Evolutionary conservation across 306 rosid genomes (phyloP).

Genomic region (Purshia tridentata): DNA sequence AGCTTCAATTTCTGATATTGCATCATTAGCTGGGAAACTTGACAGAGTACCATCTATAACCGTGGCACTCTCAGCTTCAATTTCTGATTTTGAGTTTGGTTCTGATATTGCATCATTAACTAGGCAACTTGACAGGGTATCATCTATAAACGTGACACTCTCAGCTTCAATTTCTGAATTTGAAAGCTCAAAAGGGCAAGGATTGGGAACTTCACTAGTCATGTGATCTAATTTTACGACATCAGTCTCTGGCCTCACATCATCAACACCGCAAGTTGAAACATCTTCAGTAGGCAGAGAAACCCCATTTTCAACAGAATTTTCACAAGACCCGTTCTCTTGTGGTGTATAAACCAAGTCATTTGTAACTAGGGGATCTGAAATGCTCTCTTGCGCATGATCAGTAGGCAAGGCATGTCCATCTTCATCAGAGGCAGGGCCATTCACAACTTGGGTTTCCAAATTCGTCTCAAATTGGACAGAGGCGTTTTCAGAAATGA

Average conservation of each 20-base stretch:
- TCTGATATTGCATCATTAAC: not conserved
- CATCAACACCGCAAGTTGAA: slow-evolving; percentile 7
- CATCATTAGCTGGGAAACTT: not conserved
- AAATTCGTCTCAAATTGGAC: not conserved
- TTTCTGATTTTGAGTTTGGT: slow-evolving; percentile 3
- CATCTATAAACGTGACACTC: not conserved
- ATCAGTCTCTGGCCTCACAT: slow-evolving; percentile 23
- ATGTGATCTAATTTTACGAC: slow-evolving; percentile 11
- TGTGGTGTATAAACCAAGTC: slow-evolving; percentile 25
- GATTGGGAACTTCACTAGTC: slow-evolving; percentile 18
- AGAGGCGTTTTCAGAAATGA: slow-evolving; percentile 12
- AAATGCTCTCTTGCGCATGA: slow-evolving; percentile 22
- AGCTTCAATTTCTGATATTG: not conserved
- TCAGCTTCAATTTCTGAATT: not conserved
- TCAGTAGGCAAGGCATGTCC: slow-evolving; percentile 25
- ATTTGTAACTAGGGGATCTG: slow-evolving; percentile 14
- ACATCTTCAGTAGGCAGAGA: slow-evolving; percentile 18
- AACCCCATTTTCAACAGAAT: slow-evolving; percentile 14
- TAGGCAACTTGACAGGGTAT: not conserved
- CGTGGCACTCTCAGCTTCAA: not conserved
- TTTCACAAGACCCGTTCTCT: slow-evolving; percentile 21
- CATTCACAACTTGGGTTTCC: slow-evolving; percentile 21
- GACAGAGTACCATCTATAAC: not conserved
- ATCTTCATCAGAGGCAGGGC: slow-evolving; percentile 11
- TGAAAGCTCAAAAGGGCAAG: slow-evolving; percentile 13